phyloP scores from a whole-genome alignment of 441 rosid genomes.

The Adansonia gregorii region DNA sequence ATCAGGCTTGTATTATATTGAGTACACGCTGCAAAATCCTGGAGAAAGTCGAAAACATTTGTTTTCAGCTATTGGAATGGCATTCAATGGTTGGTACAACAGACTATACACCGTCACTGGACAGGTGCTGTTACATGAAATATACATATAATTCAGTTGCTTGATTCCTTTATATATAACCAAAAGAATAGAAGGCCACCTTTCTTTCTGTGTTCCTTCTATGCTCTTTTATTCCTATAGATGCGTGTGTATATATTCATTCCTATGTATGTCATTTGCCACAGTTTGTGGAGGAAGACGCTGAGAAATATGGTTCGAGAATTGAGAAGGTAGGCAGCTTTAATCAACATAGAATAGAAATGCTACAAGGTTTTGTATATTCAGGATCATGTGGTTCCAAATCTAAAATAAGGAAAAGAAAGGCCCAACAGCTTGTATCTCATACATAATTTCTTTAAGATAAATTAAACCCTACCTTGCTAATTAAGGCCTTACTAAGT shows the following conservation, averaged over 20 bases:
- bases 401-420: not conserved
- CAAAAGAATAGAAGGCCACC: too few species aligned
- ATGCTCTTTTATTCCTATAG: not conserved
- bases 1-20: slow-evolving; percentile 88
- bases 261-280: not conserved
- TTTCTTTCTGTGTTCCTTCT: not conserved
- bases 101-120: slow-evolving; percentile 91
- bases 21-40: slow-evolving; percentile 86
- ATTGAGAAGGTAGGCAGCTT: slow-evolving; percentile 81
- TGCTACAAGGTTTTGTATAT: not conserved
- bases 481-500: not conserved
- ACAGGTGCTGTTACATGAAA: slow-evolving; percentile 51
- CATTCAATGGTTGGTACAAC: slow-evolving; percentile 89
- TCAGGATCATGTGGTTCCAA: not conserved
- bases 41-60: slow-evolving; percentile 76
- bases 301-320: slow-evolving; percentile 61
- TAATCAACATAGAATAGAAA: not conserved
- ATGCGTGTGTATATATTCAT: not conserved
- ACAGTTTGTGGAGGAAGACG: slow-evolving; percentile 73
- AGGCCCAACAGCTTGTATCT: not conserved
- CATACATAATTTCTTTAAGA: not conserved
- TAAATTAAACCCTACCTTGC: too few species aligned
- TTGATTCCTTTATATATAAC: too few species aligned
- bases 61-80: slow-evolving; percentile 84
- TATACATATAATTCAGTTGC: not conserved